Evolutionary conservation across 208 protist species (phyloP), one percentile per base, ranked within the genome.

Genomic region (Novymonas esmeraldas): DNA sequence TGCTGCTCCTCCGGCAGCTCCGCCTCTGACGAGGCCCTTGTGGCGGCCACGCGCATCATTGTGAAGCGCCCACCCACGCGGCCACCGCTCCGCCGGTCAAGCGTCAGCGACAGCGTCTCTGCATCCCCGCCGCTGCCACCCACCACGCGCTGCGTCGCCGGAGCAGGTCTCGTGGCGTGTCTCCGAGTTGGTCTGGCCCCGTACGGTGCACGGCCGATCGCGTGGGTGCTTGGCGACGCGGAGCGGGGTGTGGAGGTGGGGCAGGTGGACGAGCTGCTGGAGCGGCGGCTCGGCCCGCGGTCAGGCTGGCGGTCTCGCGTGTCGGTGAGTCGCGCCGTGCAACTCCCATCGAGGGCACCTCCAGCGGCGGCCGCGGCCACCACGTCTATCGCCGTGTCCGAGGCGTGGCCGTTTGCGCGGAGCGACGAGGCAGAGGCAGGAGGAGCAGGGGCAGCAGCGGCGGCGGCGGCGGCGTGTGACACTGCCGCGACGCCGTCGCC

Each of bases 171-270:
- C 11, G 57, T 45, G 38, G 39, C 77, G 7, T 44, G 42, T 9
- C 28, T 82, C 26, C 48, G 22, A 2, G 62, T 71, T 1, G 65
- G 54, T 24, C 59, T 91, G 49, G 68, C 73, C 45, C 85, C 85
- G 22, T 82, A 76, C 64, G 81, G 76, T 18, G 78, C 85, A 14
- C 70, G 73, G 13, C 85, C 79, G 20, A 81, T 87, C 28, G 81
- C 76, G 20, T 87, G 79, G 79, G 73, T 84, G 64, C 48, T 85
- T 14, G 65, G 55, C 31, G 34, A 45, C 16, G 45, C 60, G 3
- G 50, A 65, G 42, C 61, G 56, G 56, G n/a, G 29, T 22, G 56
- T 49, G 13, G 45, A 69, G n/a, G 5, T 60, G 28, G 38, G 49
- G 16, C 6, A 41, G 14, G 22, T 76, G 39, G 56, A 76, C 22